Percentiles rank a stretch among this genome's conserved stretches.
Conservation (phyloP, 441 rosid genomes). For the Viola pubescens region DNA sequence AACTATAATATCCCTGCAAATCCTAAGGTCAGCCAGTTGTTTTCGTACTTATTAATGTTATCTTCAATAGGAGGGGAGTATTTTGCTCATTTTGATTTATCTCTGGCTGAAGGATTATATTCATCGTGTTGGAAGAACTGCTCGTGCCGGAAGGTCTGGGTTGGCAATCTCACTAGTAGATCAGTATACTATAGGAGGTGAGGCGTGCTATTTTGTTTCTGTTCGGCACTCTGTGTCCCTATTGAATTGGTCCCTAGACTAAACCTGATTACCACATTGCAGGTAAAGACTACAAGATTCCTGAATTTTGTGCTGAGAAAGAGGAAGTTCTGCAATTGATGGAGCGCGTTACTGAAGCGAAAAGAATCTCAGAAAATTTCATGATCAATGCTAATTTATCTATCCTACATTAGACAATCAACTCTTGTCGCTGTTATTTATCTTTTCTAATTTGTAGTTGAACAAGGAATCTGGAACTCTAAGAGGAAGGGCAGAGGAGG, state of each 20-base stretch:
- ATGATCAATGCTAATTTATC: background rate
- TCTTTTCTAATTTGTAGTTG: constrained; percentile 29
- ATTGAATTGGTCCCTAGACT: background rate
- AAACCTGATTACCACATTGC: constrained; percentile 16
- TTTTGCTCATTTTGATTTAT: background rate
- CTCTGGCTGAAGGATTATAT: constrained; percentile 58
- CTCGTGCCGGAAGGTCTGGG: constrained; percentile 94
- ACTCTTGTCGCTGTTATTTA: too few species aligned
- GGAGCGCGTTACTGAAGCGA: constrained; percentile 73
- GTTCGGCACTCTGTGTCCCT: constrained; percentile 9
- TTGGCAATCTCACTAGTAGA: constrained; percentile 82
- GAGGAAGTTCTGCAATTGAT: constrained; percentile 66
- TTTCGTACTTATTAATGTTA: background rate
- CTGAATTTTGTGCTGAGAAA: constrained; percentile 59
- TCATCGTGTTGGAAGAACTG: constrained; percentile 92
- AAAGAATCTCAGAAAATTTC: constrained; percentile 42
- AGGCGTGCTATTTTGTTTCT: too few species aligned
- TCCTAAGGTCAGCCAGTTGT: constrained; percentile 52
- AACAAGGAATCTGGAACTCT: constrained; percentile 43
- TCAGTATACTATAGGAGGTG: constrained; percentile 74
- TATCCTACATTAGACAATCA: background rate
- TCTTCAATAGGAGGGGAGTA: background rate
- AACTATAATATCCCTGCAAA: constrained; percentile 72
- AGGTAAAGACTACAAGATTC: constrained; percentile 51
- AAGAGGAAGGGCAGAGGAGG: constrained; percentile 37